Conservation (phyloP, 495 filamentous ascomycete genomes). For the Xylaria acuta region DNA sequence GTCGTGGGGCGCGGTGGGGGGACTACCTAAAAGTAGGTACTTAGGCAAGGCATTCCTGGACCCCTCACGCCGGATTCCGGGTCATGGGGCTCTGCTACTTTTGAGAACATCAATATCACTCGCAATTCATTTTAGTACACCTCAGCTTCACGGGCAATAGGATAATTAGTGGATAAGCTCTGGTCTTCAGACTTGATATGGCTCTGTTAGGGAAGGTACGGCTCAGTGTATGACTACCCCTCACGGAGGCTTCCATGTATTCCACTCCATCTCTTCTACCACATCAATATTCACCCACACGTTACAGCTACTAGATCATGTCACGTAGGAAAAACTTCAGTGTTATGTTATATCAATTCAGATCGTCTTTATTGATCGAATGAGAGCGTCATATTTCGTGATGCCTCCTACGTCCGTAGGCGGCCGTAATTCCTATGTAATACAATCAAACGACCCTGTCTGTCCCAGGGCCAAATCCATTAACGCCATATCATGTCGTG, state of each 20-base stretch:
- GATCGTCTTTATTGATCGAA: slow-evolving; percentile 6
- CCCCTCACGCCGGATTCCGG: not conserved
- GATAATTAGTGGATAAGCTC: not conserved
- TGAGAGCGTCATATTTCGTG: slow-evolving; percentile 23
- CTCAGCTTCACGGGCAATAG: not conserved
- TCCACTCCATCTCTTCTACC: no score
- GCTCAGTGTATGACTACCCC: no score
- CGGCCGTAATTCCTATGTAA: slow-evolving; percentile 26
- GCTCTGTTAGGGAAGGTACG: no score
- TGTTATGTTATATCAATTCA: not conserved
- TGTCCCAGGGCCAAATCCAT: slow-evolving; percentile 29
- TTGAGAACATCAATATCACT: not conserved
- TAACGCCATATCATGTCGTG: slow-evolving; percentile 35
- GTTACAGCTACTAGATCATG: no score
- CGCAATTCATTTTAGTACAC: not conserved
- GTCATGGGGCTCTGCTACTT: not conserved
- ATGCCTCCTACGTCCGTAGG: not conserved
- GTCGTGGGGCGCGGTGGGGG: not conserved
- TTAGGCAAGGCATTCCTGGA: no score
- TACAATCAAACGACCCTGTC: slow-evolving; percentile 20
- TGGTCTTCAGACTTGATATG: not conserved
- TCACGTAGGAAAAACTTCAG: not conserved
- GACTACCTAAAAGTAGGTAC: no score
- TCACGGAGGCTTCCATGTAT: no score
- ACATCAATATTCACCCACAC: no score